Conservation (phyloP, 2,329 filamentous ascomycete genomes). For the Gnomoniopsis sp. region DNA sequence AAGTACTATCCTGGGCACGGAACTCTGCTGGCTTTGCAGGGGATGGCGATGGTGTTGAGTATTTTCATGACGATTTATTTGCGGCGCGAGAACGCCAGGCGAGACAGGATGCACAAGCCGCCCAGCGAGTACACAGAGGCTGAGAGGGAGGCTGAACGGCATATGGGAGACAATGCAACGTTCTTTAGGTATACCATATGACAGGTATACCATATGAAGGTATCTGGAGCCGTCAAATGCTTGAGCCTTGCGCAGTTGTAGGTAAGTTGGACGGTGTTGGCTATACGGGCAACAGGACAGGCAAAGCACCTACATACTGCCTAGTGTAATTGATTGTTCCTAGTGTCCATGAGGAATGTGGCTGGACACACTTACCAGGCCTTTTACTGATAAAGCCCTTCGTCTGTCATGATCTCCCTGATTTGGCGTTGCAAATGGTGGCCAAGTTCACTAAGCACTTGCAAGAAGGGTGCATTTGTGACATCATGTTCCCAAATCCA, state of each 20-base stretch:
- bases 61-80: constrained; percentile 57
- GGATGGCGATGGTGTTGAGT: constrained; percentile 47
- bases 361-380: no score
- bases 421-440: neutral
- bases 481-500: neutral
- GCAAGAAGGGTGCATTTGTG: neutral
- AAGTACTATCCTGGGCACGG: constrained; percentile 42
- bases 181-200: constrained; percentile 43
- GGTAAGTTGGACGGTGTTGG: no score
- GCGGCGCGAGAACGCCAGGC: constrained; percentile 51
- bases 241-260: neutral
- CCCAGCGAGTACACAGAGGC: constrained; percentile 49
- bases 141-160: constrained; percentile 49
- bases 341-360: no score
- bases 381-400: no score
- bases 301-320: no score
- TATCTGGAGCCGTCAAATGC: neutral
- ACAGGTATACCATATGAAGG: constrained; percentile 20
- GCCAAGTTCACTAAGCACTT: neutral
- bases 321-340: no score
- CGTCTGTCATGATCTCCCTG: no score
- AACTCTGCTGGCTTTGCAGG: constrained; percentile 36
- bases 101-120: constrained; percentile 45
- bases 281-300: no score
- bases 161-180: constrained; percentile 54